A percentile compares a stretch with the other conserved stretches of the same genome.
Evolutionary conservation across 371 early-diverging fungal species (phyloP).

Genomic region (Mortierella sp.): DNA sequence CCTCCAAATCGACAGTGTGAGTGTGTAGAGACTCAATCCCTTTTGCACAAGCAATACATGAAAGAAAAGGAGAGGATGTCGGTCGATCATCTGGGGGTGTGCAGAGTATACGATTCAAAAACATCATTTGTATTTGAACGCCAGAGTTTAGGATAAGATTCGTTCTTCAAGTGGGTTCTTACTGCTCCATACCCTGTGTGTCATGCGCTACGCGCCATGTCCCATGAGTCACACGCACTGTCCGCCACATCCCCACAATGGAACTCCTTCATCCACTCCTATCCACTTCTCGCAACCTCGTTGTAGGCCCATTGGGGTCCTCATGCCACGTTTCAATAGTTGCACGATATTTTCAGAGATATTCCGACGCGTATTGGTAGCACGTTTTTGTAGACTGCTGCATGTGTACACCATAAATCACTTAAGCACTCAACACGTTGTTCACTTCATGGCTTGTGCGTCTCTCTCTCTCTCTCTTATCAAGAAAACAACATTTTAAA

Average conservation of each 20-base stretch:
- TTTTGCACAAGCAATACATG: neutral
- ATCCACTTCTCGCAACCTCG: neutral
- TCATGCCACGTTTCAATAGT: neutral
- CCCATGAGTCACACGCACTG: too few relatives aligned
- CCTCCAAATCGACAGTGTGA: neutral
- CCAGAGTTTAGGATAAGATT: neutral
- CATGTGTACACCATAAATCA: neutral
- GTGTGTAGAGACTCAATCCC: neutral
- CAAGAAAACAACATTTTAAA: too few relatives aligned
- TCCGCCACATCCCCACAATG: neutral
- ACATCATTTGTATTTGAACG: neutral
- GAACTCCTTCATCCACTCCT: neutral
- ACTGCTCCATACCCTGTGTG: neutral
- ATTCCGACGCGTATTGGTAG: constrained; percentile 7
- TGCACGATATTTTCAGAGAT: neutral
- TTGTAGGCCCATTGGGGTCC: too few relatives aligned
- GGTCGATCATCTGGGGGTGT: neutral
- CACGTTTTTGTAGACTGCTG: neutral
- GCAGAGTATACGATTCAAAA: neutral
- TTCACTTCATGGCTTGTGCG: neutral
- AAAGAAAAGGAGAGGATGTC: neutral
- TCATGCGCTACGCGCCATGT: neutral
- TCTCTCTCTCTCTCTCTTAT: neutral
- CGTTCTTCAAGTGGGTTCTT: neutral
- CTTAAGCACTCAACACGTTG: constrained; percentile 10